phyloP scores from a whole-genome alignment of 306 rosid species.

The Malus asiatica region DNA sequence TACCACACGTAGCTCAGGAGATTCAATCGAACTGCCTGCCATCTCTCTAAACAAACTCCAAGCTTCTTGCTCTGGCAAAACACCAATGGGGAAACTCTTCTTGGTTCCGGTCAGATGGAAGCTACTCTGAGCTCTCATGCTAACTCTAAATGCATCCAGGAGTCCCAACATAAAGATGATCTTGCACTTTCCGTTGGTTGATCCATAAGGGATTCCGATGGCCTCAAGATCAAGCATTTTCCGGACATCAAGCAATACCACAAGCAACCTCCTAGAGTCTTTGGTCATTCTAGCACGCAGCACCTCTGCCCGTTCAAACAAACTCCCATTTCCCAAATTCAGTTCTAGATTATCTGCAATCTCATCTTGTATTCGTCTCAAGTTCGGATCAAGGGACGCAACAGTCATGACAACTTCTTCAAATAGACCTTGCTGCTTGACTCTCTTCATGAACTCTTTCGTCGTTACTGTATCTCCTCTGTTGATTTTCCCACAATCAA shows the following conservation, averaged over 20 bases:
- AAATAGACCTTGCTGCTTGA: neutral
- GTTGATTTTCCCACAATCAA: neutral
- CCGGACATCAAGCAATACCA: neutral
- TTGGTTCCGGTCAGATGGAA: neutral
- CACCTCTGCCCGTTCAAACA: neutral
- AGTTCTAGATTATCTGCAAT: neutral
- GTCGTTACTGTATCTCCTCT: neutral
- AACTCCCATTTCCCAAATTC: neutral
- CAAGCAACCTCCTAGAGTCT: neutral
- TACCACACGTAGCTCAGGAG: neutral
- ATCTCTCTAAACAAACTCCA: neutral
- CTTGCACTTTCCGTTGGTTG: neutral
- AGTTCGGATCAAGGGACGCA: neutral
- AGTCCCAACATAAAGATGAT: neutral
- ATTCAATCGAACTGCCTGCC: neutral
- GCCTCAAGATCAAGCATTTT: neutral
- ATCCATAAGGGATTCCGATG: conserved; percentile 1
- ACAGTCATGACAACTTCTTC: conserved; percentile 1
- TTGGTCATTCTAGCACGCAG: neutral
- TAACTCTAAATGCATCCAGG: neutral
- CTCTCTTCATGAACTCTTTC: neutral
- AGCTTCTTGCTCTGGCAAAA: neutral
- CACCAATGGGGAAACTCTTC: neutral
- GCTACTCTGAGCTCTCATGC: neutral
- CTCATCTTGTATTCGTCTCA: conserved; percentile 4